These are phyloP conservation scores for Aechmea fasciata DNA, from an alignment of 176 grass and related monocot genomes.

Conservation along the genomic window DNA sequence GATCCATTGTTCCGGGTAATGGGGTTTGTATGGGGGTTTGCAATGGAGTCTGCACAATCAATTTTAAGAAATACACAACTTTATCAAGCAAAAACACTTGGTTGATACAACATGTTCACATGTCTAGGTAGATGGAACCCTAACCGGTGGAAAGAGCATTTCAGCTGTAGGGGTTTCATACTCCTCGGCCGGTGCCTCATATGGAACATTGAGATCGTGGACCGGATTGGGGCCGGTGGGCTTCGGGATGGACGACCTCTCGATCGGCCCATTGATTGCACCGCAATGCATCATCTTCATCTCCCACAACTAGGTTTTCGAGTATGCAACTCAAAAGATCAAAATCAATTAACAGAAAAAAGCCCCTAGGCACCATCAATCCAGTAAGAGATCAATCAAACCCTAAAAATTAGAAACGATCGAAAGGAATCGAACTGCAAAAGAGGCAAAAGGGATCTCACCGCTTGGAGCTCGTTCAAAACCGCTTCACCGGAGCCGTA, in stretches of 20 bases:
- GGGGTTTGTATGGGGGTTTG: slow-evolving; percentile 92
- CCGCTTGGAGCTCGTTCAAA: slow-evolving; percentile 83
- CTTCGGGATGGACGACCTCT: slow-evolving; percentile 24
- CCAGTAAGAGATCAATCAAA: neutral
- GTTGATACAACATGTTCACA: neutral
- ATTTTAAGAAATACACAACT: neutral
- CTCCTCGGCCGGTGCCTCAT: slow-evolving; percentile 80
- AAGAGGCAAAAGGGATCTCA: slow-evolving; percentile 4
- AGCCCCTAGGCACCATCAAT: neutral
- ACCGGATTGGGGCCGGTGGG: slow-evolving; percentile 31
- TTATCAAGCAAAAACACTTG: neutral
- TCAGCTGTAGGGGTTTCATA: slow-evolving; percentile 87
- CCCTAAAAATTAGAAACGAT: neutral
- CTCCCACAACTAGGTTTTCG: slow-evolving; percentile 77
- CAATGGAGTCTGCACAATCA: slow-evolving; percentile 43
- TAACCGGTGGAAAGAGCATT: slow-evolving; percentile 80
- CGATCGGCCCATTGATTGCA: slow-evolving; percentile 61
- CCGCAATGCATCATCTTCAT: slow-evolving; percentile 96
- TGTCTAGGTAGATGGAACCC: neutral
- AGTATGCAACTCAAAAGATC: slow-evolving; percentile 10
- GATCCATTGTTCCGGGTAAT: slow-evolving; percentile 30
- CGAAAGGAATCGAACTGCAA: neutral
- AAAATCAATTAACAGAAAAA: slow-evolving; percentile 14
- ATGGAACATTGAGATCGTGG: slow-evolving; percentile 94
- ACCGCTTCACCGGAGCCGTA: slow-evolving; percentile 79